Percentiles rank a stretch among this genome's conserved stretches.
phyloP scores from a whole-genome alignment of 192 early-diverging fungal species.

The Coemansia sp. region DNA sequence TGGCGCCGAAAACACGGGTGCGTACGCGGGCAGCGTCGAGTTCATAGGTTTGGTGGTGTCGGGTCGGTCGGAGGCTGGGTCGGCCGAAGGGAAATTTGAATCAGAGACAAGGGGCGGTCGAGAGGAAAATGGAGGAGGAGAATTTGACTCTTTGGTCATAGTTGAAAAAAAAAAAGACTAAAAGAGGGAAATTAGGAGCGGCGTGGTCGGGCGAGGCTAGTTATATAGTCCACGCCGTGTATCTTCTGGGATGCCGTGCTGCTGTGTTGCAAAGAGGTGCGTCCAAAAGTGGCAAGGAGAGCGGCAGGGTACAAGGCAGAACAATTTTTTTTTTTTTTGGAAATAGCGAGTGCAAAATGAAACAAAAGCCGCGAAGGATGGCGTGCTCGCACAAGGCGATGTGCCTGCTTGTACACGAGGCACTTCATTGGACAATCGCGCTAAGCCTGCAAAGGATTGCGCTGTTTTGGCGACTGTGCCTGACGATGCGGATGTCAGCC shows the following conservation, averaged over 20 bases:
- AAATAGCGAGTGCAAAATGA: too few species aligned
- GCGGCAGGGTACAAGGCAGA: too few species aligned
- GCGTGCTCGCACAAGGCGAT: neutral
- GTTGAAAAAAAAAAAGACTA: conserved; percentile 1
- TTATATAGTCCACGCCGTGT: conserved; percentile 1
- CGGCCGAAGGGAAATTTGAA: neutral
- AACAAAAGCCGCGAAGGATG: neutral
- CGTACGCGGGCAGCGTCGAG: conserved; percentile 5
- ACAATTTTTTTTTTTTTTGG: too few species aligned
- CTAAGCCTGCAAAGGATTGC: neutral
- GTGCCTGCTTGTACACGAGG: neutral
- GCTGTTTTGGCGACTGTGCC: conserved; percentile 6
- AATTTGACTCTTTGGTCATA: conserved; percentile 11
- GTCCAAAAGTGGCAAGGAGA: too few species aligned
- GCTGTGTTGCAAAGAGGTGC: too few species aligned
- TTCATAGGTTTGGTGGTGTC: conserved; percentile 1
- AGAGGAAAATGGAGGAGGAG: conserved; percentile 11
- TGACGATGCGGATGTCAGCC: neutral
- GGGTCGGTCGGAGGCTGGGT: neutral
- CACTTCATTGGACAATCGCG: conserved; percentile 4
- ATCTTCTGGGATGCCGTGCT: neutral
- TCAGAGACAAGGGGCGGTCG: neutral
- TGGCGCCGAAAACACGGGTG: neutral
- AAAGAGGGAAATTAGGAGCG: neutral
- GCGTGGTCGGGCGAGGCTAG: neutral